Evolutionary conservation across 495 filamentous ascomycete species (phyloP).

Genomic region (Durotheca rogersii): DNA sequence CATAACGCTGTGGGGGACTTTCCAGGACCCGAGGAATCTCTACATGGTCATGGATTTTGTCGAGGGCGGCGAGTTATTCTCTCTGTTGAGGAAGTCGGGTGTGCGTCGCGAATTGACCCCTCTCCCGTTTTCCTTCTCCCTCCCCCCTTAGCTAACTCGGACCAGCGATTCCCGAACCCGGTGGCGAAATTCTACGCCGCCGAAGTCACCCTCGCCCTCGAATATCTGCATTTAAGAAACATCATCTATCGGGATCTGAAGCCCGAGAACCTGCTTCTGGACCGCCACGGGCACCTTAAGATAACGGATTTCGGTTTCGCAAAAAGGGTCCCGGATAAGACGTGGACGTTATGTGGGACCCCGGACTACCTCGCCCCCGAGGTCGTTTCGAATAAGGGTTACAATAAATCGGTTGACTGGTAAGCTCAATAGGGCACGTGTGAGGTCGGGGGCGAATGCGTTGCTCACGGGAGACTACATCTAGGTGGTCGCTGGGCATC

Average conservation of each 20-base stretch:
- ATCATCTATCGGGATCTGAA: conserved; percentile 98
- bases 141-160: conserved; percentile 3
- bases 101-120: conserved; percentile 54
- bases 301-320: conserved; percentile 99
- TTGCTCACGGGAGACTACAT: conserved; percentile 9
- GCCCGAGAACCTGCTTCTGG: conserved; percentile 91
- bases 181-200: conserved; percentile 99
- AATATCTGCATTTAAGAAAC: conserved; percentile 91
- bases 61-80: conserved; percentile 98
- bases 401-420: conserved; percentile 99
- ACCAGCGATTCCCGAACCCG: conserved; percentile 96
- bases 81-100: conserved; percentile 91
- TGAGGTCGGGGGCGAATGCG: conserved; percentile 2
- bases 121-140: background rate
- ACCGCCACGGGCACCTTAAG: conserved; percentile 95
- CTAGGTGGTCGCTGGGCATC: conserved; percentile 97
- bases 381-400: conserved; percentile 95
- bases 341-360: conserved; percentile 97
- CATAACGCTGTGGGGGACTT: conserved; percentile 97
- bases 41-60: conserved; percentile 99
- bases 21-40: conserved; percentile 89
- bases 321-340: conserved; percentile 97
- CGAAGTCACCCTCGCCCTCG: conserved; percentile 90
- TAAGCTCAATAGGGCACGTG: conserved; percentile 47
- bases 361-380: conserved; percentile 98